Evolutionary conservation across 129 eudicot genomes (phyloP).

Genomic region (Chrysanthemum makinoi): DNA sequence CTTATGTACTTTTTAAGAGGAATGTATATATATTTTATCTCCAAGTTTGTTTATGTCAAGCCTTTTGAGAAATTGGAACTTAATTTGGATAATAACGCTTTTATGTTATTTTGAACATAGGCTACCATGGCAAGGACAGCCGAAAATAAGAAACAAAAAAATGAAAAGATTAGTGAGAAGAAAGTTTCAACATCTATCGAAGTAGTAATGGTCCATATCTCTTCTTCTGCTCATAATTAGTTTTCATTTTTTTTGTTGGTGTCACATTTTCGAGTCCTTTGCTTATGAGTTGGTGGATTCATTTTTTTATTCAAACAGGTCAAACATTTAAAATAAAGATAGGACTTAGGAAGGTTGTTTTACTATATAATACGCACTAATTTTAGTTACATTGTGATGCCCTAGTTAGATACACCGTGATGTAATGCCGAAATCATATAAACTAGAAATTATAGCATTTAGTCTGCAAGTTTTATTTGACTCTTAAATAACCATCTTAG

Average conservation of each 20-base stretch:
- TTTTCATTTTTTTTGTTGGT: neutral
- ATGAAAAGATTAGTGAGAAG: slow-evolving; percentile 87
- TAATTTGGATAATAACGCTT: neutral
- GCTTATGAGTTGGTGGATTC: neutral
- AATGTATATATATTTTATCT: slow-evolving; percentile 45
- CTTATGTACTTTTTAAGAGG: slow-evolving; percentile 96
- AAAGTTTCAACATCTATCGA: slow-evolving; percentile 88
- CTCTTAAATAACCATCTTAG: too few species aligned
- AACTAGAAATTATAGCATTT: too few species aligned
- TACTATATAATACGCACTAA: too few species aligned
- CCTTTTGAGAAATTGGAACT: neutral
- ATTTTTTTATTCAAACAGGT: neutral
- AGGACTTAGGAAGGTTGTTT: too few species aligned
- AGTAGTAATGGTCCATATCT: slow-evolving; percentile 21
- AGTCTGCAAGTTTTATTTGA: too few species aligned
- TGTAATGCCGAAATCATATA: too few species aligned
- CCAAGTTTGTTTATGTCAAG: neutral
- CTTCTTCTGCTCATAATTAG: neutral
- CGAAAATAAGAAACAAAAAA: slow-evolving; percentile 88
- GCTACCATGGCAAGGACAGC: slow-evolving; percentile 99
- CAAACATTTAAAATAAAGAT: neutral
- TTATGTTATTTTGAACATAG: slow-evolving; percentile 28
- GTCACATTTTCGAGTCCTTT: neutral
- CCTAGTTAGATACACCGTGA: too few species aligned
- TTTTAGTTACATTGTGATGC: too few species aligned